Evolutionary conservation across 768 basidiomycete genomes (phyloP), one percentile per base, ranked within the genome.

Genomic region (Leccinum arenicola): DNA sequence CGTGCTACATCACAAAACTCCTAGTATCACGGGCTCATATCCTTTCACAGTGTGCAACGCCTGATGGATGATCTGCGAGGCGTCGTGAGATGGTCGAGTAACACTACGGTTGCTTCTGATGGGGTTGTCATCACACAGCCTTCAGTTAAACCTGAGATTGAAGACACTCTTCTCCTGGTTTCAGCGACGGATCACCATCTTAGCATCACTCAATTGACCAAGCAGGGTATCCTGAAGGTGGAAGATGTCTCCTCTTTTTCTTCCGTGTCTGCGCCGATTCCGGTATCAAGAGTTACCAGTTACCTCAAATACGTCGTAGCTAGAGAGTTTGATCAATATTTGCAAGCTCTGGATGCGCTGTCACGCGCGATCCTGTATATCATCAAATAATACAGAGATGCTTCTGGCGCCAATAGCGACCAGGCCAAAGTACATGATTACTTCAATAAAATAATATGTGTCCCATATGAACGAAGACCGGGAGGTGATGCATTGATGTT

Each of bases 201-300:
- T 98, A 95, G 27, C 76, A 96, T 98, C 74, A 95, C 92, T 17
- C 90, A 94, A 68, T 80, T 99, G 56, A 95, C 93, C 50, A 95
- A 95, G 74, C 93, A 98, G 76, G 27, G 95, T 54, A 95, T 99
- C 60, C 77, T 99, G 66, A 95, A 94, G 69, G 89, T 92, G 31
- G 97, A 99, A 70, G 95, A 98, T 61, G 82, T 93, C 8, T 98
- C 97, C 4, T 95, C 93, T 92, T 98, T 69, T 99, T 99, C 82
- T 99, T 98, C 85, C 86, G 97, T 11, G 95, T 98, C 45, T 98
- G 95, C 69, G 91, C 94, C 57, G 95, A 98, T 74, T 87, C 93
- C 35, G 93, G 94, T 63, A 88, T 98, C 70, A 91, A 86, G 71
- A 27, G 27, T 27, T 27, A 27, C 27, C 7, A 88, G 85, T 70